Base-by-base conservation (phyloP, 2,329 filamentous ascomycete genomes). In the Scopulariopsis brevicaulis region DNA sequence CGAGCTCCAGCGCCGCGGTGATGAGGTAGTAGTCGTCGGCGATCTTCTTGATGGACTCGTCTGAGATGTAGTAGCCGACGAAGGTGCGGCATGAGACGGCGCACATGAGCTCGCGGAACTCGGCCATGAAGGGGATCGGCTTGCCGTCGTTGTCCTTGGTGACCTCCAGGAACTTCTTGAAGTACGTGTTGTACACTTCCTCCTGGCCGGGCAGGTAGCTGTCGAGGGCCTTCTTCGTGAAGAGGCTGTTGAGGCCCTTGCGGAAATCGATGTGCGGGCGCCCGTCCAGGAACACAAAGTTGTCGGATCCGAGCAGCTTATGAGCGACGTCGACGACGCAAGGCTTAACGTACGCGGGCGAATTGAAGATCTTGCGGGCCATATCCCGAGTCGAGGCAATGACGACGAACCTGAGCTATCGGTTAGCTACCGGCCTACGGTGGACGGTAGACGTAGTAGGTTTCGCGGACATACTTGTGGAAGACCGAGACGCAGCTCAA, bases 401-500 rank as follows among this genome's bases (percentile, higher is more conserved):
- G 59, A 99, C 91, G 63, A 97, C 94, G 71, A 99, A 99, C 72
- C 90, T 95, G 65, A 5, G 15, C 40, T 35, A 34, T 43, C 24
- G 14, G 24, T 57, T 5, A 20, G 43, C 43, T 48, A 4, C 43
- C 10, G n/a, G 43, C n/a, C 4, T 18, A 11, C 14, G n/a, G 28
- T 28, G 40, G 8, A 56, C 22, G 22, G n/a, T 32, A 28, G 53
- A 28, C 11, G 43, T 55, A 12, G 34, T 4, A 40, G 35, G 4
- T 22, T 28, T 11, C 4, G 20, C 15, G 20, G 32, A 68, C 84
- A 65, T 82, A 96, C 90, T 97, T 99, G 84, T 99, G 94, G 78
- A 99, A 99, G 67, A 99, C 91, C 2, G 92, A 96, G 61, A 99
- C 94, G 69, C 94, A 99, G 79, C 92, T 96, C 65, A 99, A 79